phyloP scores from a whole-genome alignment of 139 green algal genomes.

The Coccomyxa sp. region DNA sequence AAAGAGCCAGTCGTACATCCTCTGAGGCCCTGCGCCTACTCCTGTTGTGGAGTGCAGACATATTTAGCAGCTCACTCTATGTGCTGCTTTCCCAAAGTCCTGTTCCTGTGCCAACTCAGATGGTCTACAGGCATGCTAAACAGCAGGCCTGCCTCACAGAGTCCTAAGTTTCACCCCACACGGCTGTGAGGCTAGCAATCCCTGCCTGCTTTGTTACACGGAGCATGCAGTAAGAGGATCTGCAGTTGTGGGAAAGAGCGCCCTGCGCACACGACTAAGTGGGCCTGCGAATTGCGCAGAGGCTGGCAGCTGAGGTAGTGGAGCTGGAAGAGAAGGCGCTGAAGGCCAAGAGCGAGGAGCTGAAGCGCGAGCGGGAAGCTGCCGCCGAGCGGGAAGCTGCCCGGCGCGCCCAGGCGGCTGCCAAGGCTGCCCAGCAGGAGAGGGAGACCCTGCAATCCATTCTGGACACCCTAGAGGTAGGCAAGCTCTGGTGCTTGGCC shows the following conservation, averaged over 20 bases:
- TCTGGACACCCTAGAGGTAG: slow-evolving; percentile 18
- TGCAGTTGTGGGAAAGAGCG: background rate
- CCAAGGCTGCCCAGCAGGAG: background rate
- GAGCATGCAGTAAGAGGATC: too few relatives aligned
- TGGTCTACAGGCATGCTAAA: too few relatives aligned
- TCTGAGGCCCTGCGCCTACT: background rate
- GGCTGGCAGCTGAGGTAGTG: slow-evolving; percentile 19
- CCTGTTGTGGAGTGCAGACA: too few relatives aligned
- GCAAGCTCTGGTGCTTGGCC: background rate
- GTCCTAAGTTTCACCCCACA: background rate
- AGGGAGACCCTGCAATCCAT: slow-evolving; percentile 9
- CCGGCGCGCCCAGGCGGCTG: background rate
- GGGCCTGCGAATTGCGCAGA: slow-evolving; percentile 4
- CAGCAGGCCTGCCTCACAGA: background rate
- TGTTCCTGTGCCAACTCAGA: background rate
- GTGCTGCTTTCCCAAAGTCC: background rate
- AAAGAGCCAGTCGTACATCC: background rate
- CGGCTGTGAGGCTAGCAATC: background rate
- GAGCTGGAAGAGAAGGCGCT: slow-evolving; percentile 22
- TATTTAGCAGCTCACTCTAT: too few relatives aligned
- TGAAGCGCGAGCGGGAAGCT: background rate
- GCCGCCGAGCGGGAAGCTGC: background rate
- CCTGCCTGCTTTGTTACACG: background rate
- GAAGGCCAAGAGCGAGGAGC: slow-evolving; percentile 9
- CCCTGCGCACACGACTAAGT: background rate